Base-by-base conservation (phyloP, 257 asterid species). In the Jaltomata sinuosa region DNA sequence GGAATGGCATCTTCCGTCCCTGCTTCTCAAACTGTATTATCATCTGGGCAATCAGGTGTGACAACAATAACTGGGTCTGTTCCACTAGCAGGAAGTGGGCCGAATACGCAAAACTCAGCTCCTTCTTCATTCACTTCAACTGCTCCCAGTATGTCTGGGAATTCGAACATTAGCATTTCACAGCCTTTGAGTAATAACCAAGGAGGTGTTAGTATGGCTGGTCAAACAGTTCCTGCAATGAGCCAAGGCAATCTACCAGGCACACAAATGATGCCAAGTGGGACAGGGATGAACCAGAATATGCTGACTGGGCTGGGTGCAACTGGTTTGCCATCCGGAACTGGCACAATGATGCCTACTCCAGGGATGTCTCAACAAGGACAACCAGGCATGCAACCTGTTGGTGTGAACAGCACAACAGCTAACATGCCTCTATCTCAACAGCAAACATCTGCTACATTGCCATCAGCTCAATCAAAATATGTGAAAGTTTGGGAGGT, bases 401-500 rank as follows among this genome's bases (percentile, higher is more conserved):
- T 90, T 64, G 97, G 92, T 77, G 91, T 88, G 87, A 92, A 88
- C 93, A 88, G 85, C 83, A 94, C 96, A 88, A 89, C 95, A 86
- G 85, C 89, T 84, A 93, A 91, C 90, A 93, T 94, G 92, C 87
- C 98, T 84, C 69, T 91, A 85, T 85, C 93, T 61, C 99, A 93
- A 93, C 99, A 94, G 93, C 98, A 91, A 89, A 83, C 98, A 31
- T 85, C 98, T 74, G 89, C 87, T 87, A 83, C 92, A 62, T 80
- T 96, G 85, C 97, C 90, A 84, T 79, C 99, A 50, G 91, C 98
- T 67, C 98, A 94, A 69, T 93, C 99, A 72, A 96, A 94, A 89
- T 96, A 96, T 85, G 90, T 96, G 38, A 94, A 90, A 92, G 97
- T 96, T 88, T 96, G 99, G 99, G 99, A 96, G 99, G 99, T 96